phyloP scores from a whole-genome alignment of 345 rosid species.

The Gossypium australe region DNA sequence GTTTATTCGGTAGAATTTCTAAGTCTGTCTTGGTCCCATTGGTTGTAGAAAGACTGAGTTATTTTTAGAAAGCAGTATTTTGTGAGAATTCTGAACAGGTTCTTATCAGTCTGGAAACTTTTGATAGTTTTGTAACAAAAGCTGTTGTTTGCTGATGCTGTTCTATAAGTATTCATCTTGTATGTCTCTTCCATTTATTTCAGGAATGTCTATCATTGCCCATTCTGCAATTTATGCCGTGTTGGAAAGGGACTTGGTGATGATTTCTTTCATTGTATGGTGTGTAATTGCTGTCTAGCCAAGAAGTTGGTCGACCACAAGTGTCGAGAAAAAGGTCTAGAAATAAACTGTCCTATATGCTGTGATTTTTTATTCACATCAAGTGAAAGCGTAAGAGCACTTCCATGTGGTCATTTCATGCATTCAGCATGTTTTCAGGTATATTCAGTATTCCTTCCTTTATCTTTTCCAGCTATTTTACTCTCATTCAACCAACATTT shows the following conservation, averaged over 20 bases:
- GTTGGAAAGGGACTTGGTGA: slow-evolving; percentile 57
- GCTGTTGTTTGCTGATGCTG: neutral
- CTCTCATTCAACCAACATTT: neutral
- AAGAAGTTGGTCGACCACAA: slow-evolving; percentile 54
- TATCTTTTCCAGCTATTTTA: neutral
- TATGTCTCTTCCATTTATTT: slow-evolving; percentile 13
- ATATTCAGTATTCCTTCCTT: slow-evolving; percentile 1
- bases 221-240: slow-evolving; percentile 60
- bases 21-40: neutral
- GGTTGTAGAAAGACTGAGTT: neutral
- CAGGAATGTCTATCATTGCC: slow-evolving; percentile 59
- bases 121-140: neutral
- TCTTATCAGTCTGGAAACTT: neutral
- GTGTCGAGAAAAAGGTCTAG: slow-evolving; percentile 56
- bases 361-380: slow-evolving; percentile 55
- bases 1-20: neutral
- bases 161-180: neutral
- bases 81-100: neutral
- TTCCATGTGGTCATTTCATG: slow-evolving; percentile 66
- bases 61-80: neutral
- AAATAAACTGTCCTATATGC: slow-evolving; percentile 60
- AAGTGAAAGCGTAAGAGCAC: slow-evolving; percentile 49
- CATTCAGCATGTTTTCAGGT: slow-evolving; percentile 68
- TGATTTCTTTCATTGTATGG: slow-evolving; percentile 66
- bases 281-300: slow-evolving; percentile 54